Evolutionary conservation across 495 filamentous ascomycete genomes (phyloP), one percentile per base, ranked within the genome.

Genomic region (Clavariopsis aquatica): DNA sequence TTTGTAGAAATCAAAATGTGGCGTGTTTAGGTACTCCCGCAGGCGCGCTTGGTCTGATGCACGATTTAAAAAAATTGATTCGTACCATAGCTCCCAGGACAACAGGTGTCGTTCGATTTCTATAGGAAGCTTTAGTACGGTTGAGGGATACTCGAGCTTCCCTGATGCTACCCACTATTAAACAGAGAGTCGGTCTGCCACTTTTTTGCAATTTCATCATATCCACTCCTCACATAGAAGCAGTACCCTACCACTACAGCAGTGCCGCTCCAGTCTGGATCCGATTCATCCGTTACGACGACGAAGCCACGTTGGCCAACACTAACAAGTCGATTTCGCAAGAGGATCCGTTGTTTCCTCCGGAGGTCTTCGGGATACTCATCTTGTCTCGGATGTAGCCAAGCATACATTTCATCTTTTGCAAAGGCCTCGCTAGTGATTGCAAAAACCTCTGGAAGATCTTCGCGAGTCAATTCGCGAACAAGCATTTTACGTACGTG

Each of bases 61-160:
- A 4, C 60, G 60, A 41, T 64, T 54, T 1, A 64, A 24, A n/a
- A 64, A 27, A 12, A 55, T 55, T 7, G 29, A 24, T 27, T 69
- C 60, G 24, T 69, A 69, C 27, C 24, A 69, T 1, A 55, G 47
- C 47, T 69, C 66, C 66, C 66, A 69, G 7, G 47, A 54, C 15
- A 69, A 56, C 1, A 69, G 47, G 38, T 60, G 49, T 7, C 66
- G 60, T 31, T 69, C 66, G 15, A 69, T 20, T 22, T 60, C 66
- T 69, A 43, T 10, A 24, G 29, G 1, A 7, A 3, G 28, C 17
- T 9, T 61, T 22, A 61, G 47, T 19, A 24, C n/a, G 4, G 12
- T 29, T 36, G 15, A 51, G n/a, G 5, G 52, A n/a, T 12, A 0
- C 15, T 10, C 8, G 49, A 56, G 19, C 20, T 26, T 1, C 19